Percentiles rank a stretch among this genome's conserved stretches.
phyloP scores from a whole-genome alignment of 2,329 filamentous ascomycete genomes.

The Colletotrichum tamarilloi region DNA sequence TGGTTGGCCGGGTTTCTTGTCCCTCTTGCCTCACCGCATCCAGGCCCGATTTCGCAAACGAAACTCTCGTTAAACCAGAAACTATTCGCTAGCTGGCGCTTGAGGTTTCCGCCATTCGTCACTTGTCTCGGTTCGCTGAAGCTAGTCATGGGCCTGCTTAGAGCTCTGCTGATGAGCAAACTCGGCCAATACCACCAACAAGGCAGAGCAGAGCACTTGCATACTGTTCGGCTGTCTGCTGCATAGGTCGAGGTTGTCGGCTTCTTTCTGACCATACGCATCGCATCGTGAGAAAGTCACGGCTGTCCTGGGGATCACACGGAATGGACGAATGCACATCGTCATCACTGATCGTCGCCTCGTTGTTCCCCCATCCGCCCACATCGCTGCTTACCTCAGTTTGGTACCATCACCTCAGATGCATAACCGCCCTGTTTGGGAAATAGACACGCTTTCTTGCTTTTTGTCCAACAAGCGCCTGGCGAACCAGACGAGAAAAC shows the following conservation, averaged over 20 bases:
- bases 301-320: background rate
- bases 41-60: background rate
- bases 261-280: background rate
- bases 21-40: conserved; percentile 4
- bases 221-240: background rate
- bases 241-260: background rate
- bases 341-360: background rate
- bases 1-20: background rate
- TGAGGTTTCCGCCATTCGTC: conserved; percentile 19
- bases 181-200: conserved; percentile 8
- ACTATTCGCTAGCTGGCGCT: conserved; percentile 6
- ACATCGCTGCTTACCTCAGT: background rate
- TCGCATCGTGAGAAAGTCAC: background rate
- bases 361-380: background rate
- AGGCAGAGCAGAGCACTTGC: background rate
- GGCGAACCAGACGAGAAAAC: background rate
- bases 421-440: background rate
- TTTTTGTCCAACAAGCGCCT: conserved; percentile 4
- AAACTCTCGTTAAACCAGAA: background rate
- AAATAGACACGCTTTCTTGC: background rate
- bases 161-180: conserved; percentile 19
- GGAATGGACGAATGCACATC: background rate
- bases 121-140: conserved; percentile 20
- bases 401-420: background rate
- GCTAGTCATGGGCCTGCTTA: conserved; percentile 3